Evolutionary conservation across 371 early-diverging fungal species (phyloP), one percentile per base, ranked within the genome.

Genomic region (Smittium mucronatum): DNA sequence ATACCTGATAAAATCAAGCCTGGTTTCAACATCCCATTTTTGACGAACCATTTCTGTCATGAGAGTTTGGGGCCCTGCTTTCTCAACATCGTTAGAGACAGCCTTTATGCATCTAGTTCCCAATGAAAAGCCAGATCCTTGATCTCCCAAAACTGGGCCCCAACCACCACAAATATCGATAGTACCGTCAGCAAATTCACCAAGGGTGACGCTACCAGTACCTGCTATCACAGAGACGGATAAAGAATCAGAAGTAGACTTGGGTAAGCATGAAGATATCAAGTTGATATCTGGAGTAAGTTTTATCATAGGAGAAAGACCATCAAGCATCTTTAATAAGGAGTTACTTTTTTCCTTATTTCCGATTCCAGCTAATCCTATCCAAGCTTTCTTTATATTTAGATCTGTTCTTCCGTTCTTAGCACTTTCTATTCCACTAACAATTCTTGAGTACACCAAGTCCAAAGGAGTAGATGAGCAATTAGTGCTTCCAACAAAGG

Each of bases 51-150:
- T 26, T 2, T 67, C 47, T 2, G 36, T 36, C 8, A 67, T 2
- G 8, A 11, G 2, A 25, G 67, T 67, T 1, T 11, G 31, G 2
- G 67, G 67, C 2, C 67, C 67, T 15, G 67, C 67, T 26, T 67
- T 67, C 28, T 67, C 67, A 35, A 67, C 28, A 21, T 32, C 67
- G 16, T 25, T 1, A 11, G 67, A 67, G 5, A 67, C 67, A 67
- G 67, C 34, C 31, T 67, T 67, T 2, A 67, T 32, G 29, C 35
- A 32, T 1, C 30, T 5, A 47, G 67, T 67, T 35, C 72, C 72
- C 69, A 79, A 33, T 70, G 58, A 5, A 71, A 75, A 36, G 74
- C 80, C 61, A 71, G 76, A 33, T 73, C 77, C 35, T 77, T 74
- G 69, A 70, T 73, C 28, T 63, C 67, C 30, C 69, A 71, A 74